Base-by-base conservation (phyloP, 495 filamentous ascomycete species). In the Podospora didyma region DNA sequence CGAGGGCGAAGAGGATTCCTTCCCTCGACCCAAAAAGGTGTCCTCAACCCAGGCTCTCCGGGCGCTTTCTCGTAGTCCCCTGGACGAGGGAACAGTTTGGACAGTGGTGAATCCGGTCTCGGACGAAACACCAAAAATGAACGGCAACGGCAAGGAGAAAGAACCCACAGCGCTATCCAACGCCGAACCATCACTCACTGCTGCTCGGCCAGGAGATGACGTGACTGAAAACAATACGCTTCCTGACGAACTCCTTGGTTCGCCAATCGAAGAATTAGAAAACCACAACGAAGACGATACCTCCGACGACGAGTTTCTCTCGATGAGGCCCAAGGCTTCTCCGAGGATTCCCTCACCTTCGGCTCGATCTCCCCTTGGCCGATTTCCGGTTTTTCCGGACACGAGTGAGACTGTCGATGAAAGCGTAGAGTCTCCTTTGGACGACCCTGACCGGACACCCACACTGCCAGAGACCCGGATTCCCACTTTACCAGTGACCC, bases 21-120 rank as follows among this genome's bases (percentile, higher is more conserved):
- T 72, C 20, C 74, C 74, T 10, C 60, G 61, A 51, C 73, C 74
- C 0, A 76, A 70, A 55, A 78, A 77, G 58, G 69, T 77, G 24
- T 74, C 74, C 7, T 76, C 75, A 2, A 77, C 75, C 51, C 74
- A 78, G 52, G 69, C 69, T 4, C 54, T 78, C 22, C 75, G 70
- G 37, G 74, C 71, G 14, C 67, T 78, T 37, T 66, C 73, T 22
- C 70, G 71, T 34, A 73, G 53, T 23, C 75, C 75, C n/a, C 64
- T 72, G 9, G 75, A 77, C 50, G 51, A 44, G 17, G 71, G 71
- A 20, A 71, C 69, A 1, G 66, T 65, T 20, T 78, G 74, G 74
- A 74, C 70, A 41, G 67, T 70, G 11, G 75, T 77, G 21, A 69
- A 71, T 31, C 46, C 69, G 22, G 68, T 70, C 20, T 52, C 63